Base-by-base conservation (phyloP, 768 basidiomycete genomes). In the Russula sp. region DNA sequence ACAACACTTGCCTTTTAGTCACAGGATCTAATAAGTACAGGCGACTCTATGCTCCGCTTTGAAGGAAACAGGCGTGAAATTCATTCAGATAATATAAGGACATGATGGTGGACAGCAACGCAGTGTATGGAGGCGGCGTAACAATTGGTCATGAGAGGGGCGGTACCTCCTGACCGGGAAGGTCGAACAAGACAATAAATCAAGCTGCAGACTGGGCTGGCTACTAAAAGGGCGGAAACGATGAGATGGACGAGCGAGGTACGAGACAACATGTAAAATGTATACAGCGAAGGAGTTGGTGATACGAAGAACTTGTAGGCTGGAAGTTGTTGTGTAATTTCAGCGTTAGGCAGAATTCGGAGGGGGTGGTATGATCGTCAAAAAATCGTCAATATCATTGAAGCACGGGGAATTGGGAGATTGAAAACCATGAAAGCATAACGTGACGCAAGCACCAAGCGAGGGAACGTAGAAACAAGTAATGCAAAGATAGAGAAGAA, bases 1-100 rank as follows among this genome's bases (percentile, higher is more conserved):
- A 18, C 18, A n/a, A 9, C 8, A 10, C 18, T 45, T 45, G 7
- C n/a, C 45, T 20, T 9, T 45, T 20, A 7, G 18, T 18, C 45
- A 45, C 9, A 8, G 0, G n/a, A 8, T n/a, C n/a, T 9, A 48
- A 27, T n/a, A 22, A 31, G 37, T 27, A 27, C 27, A 27, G 27
- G 9, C 13, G 1, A 13, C 20, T 18, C 16, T 4, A 8, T 45
- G 42, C 16, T 20, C 16, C 14, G 42, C 1, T 16, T 42, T 35
- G 32, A 39, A 44, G 27, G n/a, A n/a, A 44, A 50, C 18, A 51
- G 44, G 50, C 54, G 16, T 56, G 32, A 57, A 55, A 51, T 58
- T 54, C 66, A 61, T 68, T 68, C 70, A 72, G 70, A 72, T 72
- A 70, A 71, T 68, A 73, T 72, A 71, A 73, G 71, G 71, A 73